These are phyloP conservation scores for Claviceps pazoutovae DNA, from an alignment of 2,329 filamentous ascomycete species.

Conservation along the genomic window DNA sequence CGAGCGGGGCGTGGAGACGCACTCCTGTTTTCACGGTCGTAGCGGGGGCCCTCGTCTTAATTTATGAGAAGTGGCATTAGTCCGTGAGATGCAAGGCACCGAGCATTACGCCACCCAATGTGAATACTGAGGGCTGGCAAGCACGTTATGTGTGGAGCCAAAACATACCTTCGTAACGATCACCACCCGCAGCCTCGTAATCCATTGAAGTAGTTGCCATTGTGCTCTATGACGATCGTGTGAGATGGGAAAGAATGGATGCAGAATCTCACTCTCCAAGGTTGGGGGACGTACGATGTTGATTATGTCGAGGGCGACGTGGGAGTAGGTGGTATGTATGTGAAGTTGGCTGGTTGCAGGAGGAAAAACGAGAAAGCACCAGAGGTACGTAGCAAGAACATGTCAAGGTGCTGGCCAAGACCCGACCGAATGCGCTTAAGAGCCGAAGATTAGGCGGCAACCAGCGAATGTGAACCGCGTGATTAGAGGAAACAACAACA, in stretches of 20 bases:
- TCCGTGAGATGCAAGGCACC: neutral
- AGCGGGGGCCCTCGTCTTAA: constrained; percentile 50
- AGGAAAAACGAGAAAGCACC: constrained; percentile 6
- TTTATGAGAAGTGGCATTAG: neutral
- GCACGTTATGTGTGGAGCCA: constrained; percentile 3
- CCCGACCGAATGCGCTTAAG: constrained; percentile 1
- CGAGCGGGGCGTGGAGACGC: constrained; percentile 48
- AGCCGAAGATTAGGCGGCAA: constrained; percentile 7
- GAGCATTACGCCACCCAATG: neutral
- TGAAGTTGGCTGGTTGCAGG: constrained; percentile 1
- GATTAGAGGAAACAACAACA: neutral
- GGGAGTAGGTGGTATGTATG: neutral
- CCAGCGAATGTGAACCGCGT: neutral
- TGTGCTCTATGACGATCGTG: constrained; percentile 6
- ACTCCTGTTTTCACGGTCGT: constrained; percentile 53
- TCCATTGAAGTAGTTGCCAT: constrained; percentile 57
- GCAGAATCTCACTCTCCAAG: neutral
- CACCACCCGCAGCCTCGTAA: constrained; percentile 53
- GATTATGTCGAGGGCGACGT: constrained; percentile 1
- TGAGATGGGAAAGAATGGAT: constrained; percentile 6
- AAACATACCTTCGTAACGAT: constrained; percentile 47
- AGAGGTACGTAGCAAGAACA: neutral
- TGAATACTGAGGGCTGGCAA: neutral
- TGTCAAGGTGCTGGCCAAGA: neutral
- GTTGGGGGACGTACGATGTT: neutral